Evolutionary conservation across 2,329 filamentous ascomycete genomes (phyloP), one percentile per base, ranked within the genome.

Genomic region (Diaporthe caulivora): DNA sequence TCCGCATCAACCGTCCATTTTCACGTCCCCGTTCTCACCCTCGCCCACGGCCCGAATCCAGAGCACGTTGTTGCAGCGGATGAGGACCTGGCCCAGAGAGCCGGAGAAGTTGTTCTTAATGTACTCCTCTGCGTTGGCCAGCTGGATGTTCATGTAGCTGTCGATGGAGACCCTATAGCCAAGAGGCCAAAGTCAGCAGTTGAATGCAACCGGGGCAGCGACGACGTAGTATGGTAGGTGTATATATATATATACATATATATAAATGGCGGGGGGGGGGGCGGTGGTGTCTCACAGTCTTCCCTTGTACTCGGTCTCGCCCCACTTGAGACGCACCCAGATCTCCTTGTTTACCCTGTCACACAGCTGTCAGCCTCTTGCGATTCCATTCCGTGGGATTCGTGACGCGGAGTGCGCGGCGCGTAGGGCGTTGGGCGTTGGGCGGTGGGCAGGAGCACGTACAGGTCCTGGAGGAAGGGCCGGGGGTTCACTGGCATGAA

Each of bases 131-230:
- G 96, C 95, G 79, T 93, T 92, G 77, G 92, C 92, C 76, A 99
- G 90, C 86, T 98, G 95, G 77, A 99, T 92, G 87, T 99, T 99
- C 96, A 99, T 98, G 88, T 99, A 99, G 81, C 94, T 95, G 86
- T 99, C 97, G 81, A 97, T 94, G 79, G 93, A 96, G 81, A 98
- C 74, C 70, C 73, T 79, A 68, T 34, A n/a, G 10, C 26, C 3
- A 49, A 29, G 24, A 42, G 37, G 37, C 8, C 6, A 49, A 31
- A n/a, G 49, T 54, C 44, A 49, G 53, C 21, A 62, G 34, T 9
- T 24, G 17, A 21, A 13, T 34, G 18, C 42, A 8, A 18, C 26
- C 24, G 13, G 26, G n/a, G 58, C 58, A 5, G 34, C 34, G 21
- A 11, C n/a, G n/a, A 26, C 47, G n/a, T 54, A 7, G 21, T 18